phyloP scores from a whole-genome alignment of 495 filamentous ascomycete genomes.

The Poronia punctata region DNA sequence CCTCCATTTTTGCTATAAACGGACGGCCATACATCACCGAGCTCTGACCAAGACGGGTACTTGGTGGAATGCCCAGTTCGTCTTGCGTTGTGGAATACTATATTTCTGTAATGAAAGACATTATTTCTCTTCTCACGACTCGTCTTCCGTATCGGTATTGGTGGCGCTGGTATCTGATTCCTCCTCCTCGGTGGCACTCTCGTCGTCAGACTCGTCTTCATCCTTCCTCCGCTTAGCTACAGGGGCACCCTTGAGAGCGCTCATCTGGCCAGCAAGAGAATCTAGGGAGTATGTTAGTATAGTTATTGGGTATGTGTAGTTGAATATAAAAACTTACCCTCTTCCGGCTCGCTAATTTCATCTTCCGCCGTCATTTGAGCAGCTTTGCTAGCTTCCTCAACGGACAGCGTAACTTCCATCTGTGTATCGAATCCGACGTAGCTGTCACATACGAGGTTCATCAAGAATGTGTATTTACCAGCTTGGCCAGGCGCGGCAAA shows the following conservation, averaged over 20 bases:
- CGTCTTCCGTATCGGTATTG: slow-evolving; percentile 71
- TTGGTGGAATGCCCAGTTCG: not conserved
- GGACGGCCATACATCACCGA: too few species aligned
- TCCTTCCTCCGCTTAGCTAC: slow-evolving; percentile 44
- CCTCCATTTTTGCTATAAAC: too few species aligned
- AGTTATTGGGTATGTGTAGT: not conserved
- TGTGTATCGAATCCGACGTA: slow-evolving; percentile 90
- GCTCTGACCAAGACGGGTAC: not conserved
- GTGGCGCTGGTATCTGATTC: slow-evolving; percentile 70
- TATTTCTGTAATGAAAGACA: not conserved
- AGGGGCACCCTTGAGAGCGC: slow-evolving; percentile 68
- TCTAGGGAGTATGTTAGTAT: slow-evolving; percentile 48
- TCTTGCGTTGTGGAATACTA: too few species aligned
- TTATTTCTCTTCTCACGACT: slow-evolving; percentile 29
- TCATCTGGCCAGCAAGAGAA: slow-evolving; percentile 93
- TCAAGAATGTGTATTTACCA: slow-evolving; percentile 83
- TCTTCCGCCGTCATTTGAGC: slow-evolving; percentile 74
- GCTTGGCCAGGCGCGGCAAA: slow-evolving; percentile 92
- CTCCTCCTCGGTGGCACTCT: slow-evolving; percentile 87
- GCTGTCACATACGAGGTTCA: slow-evolving; percentile 88
- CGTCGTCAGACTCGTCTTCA: slow-evolving; percentile 57
- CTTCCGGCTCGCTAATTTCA: slow-evolving; percentile 95
- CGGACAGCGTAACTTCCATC: slow-evolving; percentile 76
- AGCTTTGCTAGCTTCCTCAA: slow-evolving; percentile 87
- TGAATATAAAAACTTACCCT: slow-evolving; percentile 65